phyloP scores from a whole-genome alignment of 306 rosid species.

The Boehmeria nivea region DNA sequence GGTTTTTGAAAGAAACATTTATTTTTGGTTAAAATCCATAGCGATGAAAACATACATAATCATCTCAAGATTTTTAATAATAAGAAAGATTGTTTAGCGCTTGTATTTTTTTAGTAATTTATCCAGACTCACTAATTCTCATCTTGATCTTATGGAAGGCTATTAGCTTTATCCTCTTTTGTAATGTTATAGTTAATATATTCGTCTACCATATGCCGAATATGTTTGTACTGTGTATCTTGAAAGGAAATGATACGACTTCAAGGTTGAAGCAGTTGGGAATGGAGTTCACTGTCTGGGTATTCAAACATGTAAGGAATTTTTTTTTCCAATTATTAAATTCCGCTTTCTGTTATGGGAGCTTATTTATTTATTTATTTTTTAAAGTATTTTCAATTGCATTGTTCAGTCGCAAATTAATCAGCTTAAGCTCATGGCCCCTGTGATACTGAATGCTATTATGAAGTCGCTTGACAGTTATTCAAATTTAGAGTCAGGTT shows the following conservation, averaged over 20 bases:
- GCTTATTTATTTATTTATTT: too few species aligned
- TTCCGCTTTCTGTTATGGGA: slow-evolving; percentile 5
- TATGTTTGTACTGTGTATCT: slow-evolving; percentile 25
- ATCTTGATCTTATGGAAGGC: too few species aligned
- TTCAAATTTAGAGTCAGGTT: slow-evolving; percentile 72
- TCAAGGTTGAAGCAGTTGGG: slow-evolving; percentile 91
- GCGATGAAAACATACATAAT: too few species aligned
- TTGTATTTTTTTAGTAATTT: background rate
- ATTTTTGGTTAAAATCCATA: background rate
- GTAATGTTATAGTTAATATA: too few species aligned
- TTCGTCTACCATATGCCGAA: background rate
- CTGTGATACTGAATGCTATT: slow-evolving; percentile 84
- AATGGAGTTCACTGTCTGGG: slow-evolving; percentile 99
- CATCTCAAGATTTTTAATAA: too few species aligned
- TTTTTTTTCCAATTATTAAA: slow-evolving; percentile 20
- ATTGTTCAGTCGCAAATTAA: slow-evolving; percentile 69
- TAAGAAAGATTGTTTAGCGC: background rate
- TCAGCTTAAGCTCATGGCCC: slow-evolving; percentile 89
- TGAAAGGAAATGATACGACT: slow-evolving; percentile 73
- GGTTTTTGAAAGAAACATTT: background rate
- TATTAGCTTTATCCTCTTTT: too few species aligned
- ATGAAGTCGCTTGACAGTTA: slow-evolving; percentile 83
- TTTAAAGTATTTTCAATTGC: slow-evolving; percentile 4
- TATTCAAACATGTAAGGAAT: slow-evolving; percentile 83
- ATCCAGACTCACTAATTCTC: too few species aligned